A percentile compares a stretch with the other conserved stretches of the same genome.
These are phyloP conservation scores for Lotmaria passim DNA, from an alignment of 208 protist genomes.

Conservation along the genomic window DNA sequence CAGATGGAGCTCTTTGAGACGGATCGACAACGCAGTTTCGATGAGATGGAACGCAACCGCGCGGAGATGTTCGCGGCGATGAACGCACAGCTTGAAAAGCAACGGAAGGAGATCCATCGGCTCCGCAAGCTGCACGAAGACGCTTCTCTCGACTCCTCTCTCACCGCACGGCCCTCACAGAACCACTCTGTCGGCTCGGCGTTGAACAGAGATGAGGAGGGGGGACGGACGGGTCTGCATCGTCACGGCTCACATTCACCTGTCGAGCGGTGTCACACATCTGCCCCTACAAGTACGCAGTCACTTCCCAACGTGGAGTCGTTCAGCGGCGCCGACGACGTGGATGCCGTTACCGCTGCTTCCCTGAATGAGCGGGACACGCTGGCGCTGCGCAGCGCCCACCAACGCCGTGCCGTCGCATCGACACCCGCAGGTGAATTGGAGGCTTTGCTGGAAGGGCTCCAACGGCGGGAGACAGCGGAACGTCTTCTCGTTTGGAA, in stretches of 20 bases:
- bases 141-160: slow-evolving; percentile 30
- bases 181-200: slow-evolving; percentile 21
- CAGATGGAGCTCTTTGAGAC: slow-evolving; percentile 64
- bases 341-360: background rate
- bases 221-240: slow-evolving; percentile 5
- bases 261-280: slow-evolving; percentile 27
- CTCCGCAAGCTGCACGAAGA: slow-evolving; percentile 42
- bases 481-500: slow-evolving; percentile 14
- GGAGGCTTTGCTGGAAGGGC: background rate
- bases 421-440: background rate
- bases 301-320: slow-evolving; percentile 26
- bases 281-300: slow-evolving; percentile 28
- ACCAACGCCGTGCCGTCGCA: background rate
- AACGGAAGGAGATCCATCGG: slow-evolving; percentile 61
- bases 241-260: slow-evolving; percentile 22
- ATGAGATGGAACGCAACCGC: slow-evolving; percentile 75
- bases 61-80: slow-evolving; percentile 81
- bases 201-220: slow-evolving; percentile 26
- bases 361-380: slow-evolving; percentile 13
- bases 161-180: slow-evolving; percentile 28
- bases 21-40: slow-evolving; percentile 68
- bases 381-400: background rate
- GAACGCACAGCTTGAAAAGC: slow-evolving; percentile 70
- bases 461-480: slow-evolving; percentile 10
- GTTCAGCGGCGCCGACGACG: slow-evolving; percentile 5